Evolutionary conservation across 2,329 filamentous ascomycete genomes (phyloP), one percentile per base, ranked within the genome.

Genomic region (Fusarium metavorans): DNA sequence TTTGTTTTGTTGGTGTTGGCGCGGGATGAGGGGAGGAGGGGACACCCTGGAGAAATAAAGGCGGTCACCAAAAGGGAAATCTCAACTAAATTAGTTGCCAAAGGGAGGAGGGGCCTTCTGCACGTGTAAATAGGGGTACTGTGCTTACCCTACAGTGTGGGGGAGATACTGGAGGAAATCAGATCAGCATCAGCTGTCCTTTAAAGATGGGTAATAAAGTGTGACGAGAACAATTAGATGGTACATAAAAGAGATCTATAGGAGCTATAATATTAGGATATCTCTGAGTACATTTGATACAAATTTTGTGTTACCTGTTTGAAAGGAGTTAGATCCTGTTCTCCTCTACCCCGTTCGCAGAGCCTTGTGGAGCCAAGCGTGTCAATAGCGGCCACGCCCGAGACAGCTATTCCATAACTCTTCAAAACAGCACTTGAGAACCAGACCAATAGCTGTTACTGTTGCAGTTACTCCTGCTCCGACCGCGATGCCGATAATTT

Each of bases 41-140:
- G 72, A 75, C 73, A 75, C 69, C 67, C 70, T 71, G 66, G 72
- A 72, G 72, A 73, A 75, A 67, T 72, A 32, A 74, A 73, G 66
- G 73, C 72, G 73, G 73, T 75, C 69, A 75, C 73, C 63, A 13
- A 75, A 75, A 61, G 35, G 73, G 73, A 72, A 75, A 71, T 30
- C 43, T 23, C 41, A 45, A 23, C 59, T 71, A 63, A 59, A 63
- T 58, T 56, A 69, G 65, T 43, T 62, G 50, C 52, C 50, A 56
- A 57, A 63, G 35, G 68, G 54, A 41, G 68, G 72, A 69, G 72
- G 58, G 56, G 72, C 27, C 66, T 64, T 52, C 54, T 67, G 58
- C 62, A 75, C 68, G 68, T 74, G 72, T 69, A 56, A 64, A 70
- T 70, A 74, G 68, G 68, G 68, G 71, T 69, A 60, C 35, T 63